phyloP scores from a whole-genome alignment of 2,329 filamentous ascomycete genomes.

The Gremmenia infestans region DNA sequence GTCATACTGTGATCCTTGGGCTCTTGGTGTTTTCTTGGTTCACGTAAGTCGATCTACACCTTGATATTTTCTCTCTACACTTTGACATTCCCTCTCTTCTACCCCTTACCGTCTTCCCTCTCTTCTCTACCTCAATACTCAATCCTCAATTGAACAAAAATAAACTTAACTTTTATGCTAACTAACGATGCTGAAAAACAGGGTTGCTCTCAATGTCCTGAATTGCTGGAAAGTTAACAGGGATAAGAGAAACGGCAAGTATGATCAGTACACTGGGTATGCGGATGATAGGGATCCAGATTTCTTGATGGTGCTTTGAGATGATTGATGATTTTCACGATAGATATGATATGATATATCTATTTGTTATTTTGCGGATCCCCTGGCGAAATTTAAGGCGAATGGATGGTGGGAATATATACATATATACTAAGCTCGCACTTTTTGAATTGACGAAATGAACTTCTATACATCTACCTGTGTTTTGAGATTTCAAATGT shows the following conservation, averaged over 20 bases:
- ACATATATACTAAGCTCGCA: too few relatives aligned
- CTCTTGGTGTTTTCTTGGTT: conserved; percentile 59
- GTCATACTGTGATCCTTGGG: conserved; percentile 57
- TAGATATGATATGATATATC: neutral
- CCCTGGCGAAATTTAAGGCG: neutral
- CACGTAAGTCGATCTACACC: conserved; percentile 43
- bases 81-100: too few relatives aligned
- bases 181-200: conserved; percentile 27
- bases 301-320: conserved; percentile 55
- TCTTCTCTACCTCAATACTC: too few relatives aligned
- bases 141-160: too few relatives aligned
- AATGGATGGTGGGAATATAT: neutral
- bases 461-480: neutral
- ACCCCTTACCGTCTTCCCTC: too few relatives aligned
- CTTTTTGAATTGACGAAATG: neutral
- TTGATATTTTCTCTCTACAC: too few relatives aligned
- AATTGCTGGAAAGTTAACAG: conserved; percentile 60
- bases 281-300: conserved; percentile 60
- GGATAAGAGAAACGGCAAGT: conserved; percentile 56
- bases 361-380: neutral
- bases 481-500: neutral
- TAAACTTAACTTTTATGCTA: neutral
- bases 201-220: conserved; percentile 54
- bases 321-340: neutral
- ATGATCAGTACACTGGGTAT: conserved; percentile 50